Evolutionary conservation across 768 basidiomycete species (phyloP).

Genomic region (Fistulinella prunicolor): DNA sequence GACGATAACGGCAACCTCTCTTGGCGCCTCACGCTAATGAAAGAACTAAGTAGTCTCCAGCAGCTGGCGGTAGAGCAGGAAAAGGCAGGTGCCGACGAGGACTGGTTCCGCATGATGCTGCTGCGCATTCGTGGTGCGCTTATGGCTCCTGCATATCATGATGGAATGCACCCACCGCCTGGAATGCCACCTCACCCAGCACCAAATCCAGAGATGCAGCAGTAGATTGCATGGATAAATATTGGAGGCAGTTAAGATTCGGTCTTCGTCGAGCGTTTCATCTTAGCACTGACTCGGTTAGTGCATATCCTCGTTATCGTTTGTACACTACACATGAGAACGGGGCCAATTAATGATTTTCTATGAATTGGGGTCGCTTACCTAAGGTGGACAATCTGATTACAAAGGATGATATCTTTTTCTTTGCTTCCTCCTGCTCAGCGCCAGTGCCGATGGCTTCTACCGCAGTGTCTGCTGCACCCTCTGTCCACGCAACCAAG

Average conservation of each 20-base stretch:
- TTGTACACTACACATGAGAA: conserved; percentile 5
- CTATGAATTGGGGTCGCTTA: conserved; percentile 9
- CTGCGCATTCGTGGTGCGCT: conserved; percentile 72
- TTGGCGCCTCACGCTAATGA: conserved; percentile 78
- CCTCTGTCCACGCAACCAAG: conserved; percentile 14
- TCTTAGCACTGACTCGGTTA: neutral
- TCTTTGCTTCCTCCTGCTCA: neutral
- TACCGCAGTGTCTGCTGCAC: conserved; percentile 44
- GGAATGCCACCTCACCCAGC: conserved; percentile 37
- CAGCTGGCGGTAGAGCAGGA: conserved; percentile 80
- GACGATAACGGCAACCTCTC: conserved; percentile 79
- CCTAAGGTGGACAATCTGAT: conserved; percentile 22
- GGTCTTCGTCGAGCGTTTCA: conserved; percentile 3
- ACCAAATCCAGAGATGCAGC: conserved; percentile 33
- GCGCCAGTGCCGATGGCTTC: conserved; percentile 61
- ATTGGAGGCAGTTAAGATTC: neutral
- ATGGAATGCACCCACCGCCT: conserved; percentile 37
- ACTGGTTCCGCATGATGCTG: conserved; percentile 87
- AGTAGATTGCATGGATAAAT: conserved; percentile 10
- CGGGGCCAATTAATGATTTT: neutral
- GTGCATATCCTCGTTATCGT: neutral
- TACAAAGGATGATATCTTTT: conserved; percentile 10
- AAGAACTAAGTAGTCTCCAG: conserved; percentile 73
- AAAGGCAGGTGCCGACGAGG: conserved; percentile 73
- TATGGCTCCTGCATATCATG: conserved; percentile 46